phyloP scores from a whole-genome alignment of 2,329 filamentous ascomycete genomes.

The Magnaporthiopsis rhizophila region DNA sequence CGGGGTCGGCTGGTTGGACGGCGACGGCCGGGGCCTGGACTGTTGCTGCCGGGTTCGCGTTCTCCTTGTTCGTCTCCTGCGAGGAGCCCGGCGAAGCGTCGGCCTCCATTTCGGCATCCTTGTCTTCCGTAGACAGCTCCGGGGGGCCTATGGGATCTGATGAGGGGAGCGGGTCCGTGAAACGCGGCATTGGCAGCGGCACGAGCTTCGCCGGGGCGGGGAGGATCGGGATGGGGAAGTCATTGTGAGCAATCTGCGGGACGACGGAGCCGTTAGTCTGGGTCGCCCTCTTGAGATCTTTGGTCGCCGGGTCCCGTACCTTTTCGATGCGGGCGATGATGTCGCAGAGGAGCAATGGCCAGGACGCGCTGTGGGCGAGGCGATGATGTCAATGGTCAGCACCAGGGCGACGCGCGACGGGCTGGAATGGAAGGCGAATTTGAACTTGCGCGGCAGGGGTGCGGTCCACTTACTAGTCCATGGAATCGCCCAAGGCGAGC shows the following conservation, averaged over 20 bases:
- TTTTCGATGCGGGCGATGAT: constrained; percentile 62
- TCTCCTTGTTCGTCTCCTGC: constrained; percentile 62
- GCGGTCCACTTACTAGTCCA: constrained; percentile 43
- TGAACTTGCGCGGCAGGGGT: constrained; percentile 1
- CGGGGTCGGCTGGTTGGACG: not conserved
- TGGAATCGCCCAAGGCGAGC: constrained; percentile 42
- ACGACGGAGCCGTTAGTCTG: not conserved
- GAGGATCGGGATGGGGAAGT: constrained; percentile 65
- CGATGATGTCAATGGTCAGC: constrained; percentile 3
- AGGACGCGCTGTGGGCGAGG: constrained; percentile 46
- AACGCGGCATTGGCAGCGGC: constrained; percentile 31
- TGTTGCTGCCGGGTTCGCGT: constrained; percentile 40
- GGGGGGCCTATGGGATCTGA: constrained; percentile 34
- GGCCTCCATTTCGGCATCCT: constrained; percentile 21
- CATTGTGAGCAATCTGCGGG: constrained; percentile 61
- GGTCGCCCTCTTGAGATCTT: not conserved
- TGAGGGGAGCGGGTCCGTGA: constrained; percentile 36
- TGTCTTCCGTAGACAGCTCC: constrained; percentile 24
- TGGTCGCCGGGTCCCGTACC: constrained; percentile 24
- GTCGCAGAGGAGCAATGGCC: constrained; percentile 58
- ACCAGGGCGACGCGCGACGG: constrained; percentile 6
- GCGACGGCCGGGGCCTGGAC: constrained; percentile 17
- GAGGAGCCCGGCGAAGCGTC: constrained; percentile 26
- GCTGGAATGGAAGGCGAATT: not conserved
- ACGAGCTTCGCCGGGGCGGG: constrained; percentile 32